Evolutionary conservation across 345 rosid species (phyloP).

Genomic region (Dovyalis caffra): DNA sequence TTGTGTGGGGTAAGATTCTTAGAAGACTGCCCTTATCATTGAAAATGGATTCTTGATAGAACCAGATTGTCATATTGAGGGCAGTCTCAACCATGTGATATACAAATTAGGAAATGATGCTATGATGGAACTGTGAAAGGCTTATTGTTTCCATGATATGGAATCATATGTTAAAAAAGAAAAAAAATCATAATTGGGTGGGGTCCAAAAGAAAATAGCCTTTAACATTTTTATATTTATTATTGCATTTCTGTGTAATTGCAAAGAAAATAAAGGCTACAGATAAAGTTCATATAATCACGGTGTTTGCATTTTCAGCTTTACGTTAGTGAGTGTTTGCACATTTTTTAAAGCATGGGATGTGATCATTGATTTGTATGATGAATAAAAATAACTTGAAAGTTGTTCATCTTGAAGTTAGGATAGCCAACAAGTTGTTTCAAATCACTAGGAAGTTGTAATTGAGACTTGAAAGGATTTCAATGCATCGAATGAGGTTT

Average conservation of each 20-base stretch:
- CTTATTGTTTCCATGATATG: neutral
- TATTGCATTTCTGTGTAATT: neutral
- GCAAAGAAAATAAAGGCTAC: neutral
- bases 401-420: no score
- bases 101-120: neutral
- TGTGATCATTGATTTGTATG: neutral
- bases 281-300: neutral
- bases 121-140: neutral
- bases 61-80: neutral
- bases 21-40: conserved; percentile 1
- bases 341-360: neutral
- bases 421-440: no score
- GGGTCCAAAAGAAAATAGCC: neutral
- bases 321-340: neutral
- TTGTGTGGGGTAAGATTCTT: conserved; percentile 78
- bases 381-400: neutral
- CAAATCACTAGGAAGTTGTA: neutral
- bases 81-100: neutral
- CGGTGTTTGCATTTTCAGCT: neutral
- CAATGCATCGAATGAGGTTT: neutral
- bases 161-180: no score
- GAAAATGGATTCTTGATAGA: neutral
- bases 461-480: neutral
- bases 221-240: neutral
- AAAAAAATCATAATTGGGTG: neutral